Evolutionary conservation across 805 yeast species (phyloP).

Genomic region (Hanseniaspora clermontiae): DNA sequence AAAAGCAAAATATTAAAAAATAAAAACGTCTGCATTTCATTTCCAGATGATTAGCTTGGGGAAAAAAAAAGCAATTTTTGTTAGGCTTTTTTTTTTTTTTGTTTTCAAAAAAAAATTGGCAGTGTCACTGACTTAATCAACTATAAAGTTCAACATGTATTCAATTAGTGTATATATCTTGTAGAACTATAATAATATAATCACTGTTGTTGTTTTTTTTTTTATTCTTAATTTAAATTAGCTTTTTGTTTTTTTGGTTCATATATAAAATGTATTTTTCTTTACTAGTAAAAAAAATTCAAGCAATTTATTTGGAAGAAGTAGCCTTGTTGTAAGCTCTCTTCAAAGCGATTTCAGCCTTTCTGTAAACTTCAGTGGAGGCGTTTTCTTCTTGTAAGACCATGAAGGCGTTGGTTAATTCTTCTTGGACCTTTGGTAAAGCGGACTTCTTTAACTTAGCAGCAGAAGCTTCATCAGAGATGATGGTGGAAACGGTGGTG

Average conservation of each 20-base stretch:
- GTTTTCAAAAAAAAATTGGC: too few relatives aligned
- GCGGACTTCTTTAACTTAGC: constrained; percentile 95
- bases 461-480: constrained; percentile 96
- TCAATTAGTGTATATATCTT: too few relatives aligned
- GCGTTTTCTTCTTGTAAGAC: constrained; percentile 95
- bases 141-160: too few relatives aligned
- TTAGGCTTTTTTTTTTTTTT: too few relatives aligned
- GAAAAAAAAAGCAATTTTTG: too few relatives aligned
- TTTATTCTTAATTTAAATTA: constrained; percentile 1
- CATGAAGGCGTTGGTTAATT: constrained; percentile 95
- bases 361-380: constrained; percentile 93
- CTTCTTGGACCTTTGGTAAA: constrained; percentile 93
- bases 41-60: too few relatives aligned
- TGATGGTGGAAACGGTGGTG: constrained; percentile 84
- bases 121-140: too few relatives aligned
- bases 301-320: constrained; percentile 71
- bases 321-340: constrained; percentile 99
- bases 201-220: not conserved
- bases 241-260: not conserved
- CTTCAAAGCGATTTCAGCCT: constrained; percentile 98
- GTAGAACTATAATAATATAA: too few relatives aligned
- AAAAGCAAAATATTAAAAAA: too few relatives aligned
- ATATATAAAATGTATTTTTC: not conserved
- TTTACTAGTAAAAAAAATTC: constrained; percentile 15
- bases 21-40: too few relatives aligned